phyloP scores from a whole-genome alignment of 768 basidiomycete genomes.

The Paxillus ammoniavirescens region DNA sequence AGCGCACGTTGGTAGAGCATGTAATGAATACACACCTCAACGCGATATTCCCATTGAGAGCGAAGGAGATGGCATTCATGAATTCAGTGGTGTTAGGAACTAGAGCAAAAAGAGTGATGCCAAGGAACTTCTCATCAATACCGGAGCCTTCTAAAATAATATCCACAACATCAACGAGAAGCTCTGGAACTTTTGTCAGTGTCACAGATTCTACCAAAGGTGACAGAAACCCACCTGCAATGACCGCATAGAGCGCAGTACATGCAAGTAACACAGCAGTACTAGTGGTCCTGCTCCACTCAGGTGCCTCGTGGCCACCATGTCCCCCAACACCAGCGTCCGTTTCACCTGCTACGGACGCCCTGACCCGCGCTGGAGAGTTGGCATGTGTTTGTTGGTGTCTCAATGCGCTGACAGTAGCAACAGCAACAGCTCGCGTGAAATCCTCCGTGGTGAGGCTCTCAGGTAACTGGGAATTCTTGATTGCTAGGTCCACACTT shows the following conservation, averaged over 20 bases:
- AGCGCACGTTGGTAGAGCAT: not conserved
- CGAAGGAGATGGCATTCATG: slow-evolving; percentile 99
- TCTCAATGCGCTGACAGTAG: slow-evolving; percentile 86
- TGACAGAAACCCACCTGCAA: slow-evolving; percentile 70
- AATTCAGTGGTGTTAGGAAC: slow-evolving; percentile 99
- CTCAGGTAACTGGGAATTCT: slow-evolving; percentile 54
- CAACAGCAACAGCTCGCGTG: slow-evolving; percentile 89
- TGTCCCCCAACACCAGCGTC: slow-evolving; percentile 56
- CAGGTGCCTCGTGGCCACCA: slow-evolving; percentile 91
- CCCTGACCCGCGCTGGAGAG: slow-evolving; percentile 46
- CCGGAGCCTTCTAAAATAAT: slow-evolving; percentile 87
- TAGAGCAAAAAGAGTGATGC: slow-evolving; percentile 93
- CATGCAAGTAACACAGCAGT: slow-evolving; percentile 87
- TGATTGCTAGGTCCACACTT: slow-evolving; percentile 76
- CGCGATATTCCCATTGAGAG: slow-evolving; percentile 94
- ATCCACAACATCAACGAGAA: slow-evolving; percentile 94
- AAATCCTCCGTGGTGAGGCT: slow-evolving; percentile 84
- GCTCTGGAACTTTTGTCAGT: slow-evolving; percentile 49
- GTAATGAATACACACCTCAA: slow-evolving; percentile 61
- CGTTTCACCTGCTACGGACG: slow-evolving; percentile 35
- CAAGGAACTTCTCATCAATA: slow-evolving; percentile 97
- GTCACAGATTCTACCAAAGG: not conserved
- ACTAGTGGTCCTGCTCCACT: slow-evolving; percentile 90
- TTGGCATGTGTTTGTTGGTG: slow-evolving; percentile 66
- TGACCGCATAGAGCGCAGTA: slow-evolving; percentile 90